These are phyloP conservation scores for Fusarium zealandicum DNA, from an alignment of 2,329 filamentous ascomycete species.

Conservation along the genomic window DNA sequence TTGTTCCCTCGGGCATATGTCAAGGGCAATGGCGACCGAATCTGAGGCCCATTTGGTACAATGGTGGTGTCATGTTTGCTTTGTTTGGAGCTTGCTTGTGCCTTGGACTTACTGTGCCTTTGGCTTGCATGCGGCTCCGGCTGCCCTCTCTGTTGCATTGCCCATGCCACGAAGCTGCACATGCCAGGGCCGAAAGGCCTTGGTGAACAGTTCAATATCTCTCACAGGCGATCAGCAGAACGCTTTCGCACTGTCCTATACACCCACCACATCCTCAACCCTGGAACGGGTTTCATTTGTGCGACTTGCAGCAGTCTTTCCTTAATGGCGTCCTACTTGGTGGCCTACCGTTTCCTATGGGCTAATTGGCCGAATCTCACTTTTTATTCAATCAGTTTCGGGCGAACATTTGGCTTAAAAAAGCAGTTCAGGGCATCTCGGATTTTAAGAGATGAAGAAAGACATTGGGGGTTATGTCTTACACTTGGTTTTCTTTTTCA, in stretches of 20 bases:
- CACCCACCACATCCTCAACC: background rate
- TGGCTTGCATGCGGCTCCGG: constrained; percentile 13
- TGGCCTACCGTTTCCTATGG: background rate
- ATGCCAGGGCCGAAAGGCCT: constrained; percentile 3
- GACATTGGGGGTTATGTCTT: constrained; percentile 27
- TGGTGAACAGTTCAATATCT: constrained; percentile 6
- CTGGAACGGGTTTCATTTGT: constrained; percentile 28
- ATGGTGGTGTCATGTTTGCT: constrained; percentile 17
- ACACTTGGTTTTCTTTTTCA: background rate
- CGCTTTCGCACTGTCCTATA: constrained; percentile 10
- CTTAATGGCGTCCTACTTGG: constrained; percentile 7
- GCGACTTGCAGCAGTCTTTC: constrained; percentile 10
- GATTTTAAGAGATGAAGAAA: constrained; percentile 28
- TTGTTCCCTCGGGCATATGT: constrained; percentile 52
- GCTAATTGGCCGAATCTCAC: constrained; percentile 7
- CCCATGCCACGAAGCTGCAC: constrained; percentile 6
- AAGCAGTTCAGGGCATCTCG: constrained; percentile 27
- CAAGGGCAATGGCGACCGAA: constrained; percentile 45
- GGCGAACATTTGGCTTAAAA: constrained; percentile 22
- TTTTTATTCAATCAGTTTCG: constrained; percentile 8
- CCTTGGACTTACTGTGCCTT: constrained; percentile 10
- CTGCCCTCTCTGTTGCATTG: constrained; percentile 2
- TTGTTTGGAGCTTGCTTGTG: constrained; percentile 9
- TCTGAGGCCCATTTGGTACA: constrained; percentile 34
- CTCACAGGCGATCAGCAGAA: constrained; percentile 2